Conservation (phyloP, 495 filamentous ascomycete genomes). For the Collariella sp. region DNA sequence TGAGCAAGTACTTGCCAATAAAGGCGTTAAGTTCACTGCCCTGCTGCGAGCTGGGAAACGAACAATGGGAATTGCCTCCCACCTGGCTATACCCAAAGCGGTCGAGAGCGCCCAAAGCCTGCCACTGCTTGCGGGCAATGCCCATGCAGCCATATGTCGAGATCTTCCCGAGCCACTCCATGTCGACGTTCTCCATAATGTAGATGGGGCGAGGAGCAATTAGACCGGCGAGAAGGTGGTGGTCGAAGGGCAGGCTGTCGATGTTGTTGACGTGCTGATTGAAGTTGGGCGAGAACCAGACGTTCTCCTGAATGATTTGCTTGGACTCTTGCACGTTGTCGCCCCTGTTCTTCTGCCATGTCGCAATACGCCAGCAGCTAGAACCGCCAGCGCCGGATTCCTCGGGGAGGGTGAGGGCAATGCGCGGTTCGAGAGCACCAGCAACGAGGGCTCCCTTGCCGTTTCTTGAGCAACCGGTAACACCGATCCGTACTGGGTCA, state of each 20-base stretch:
- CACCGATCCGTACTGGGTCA: conserved; percentile 40
- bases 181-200: conserved; percentile 43
- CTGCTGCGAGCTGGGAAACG: conserved; percentile 37
- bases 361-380: conserved; percentile 45
- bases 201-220: conserved; percentile 40
- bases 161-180: conserved; percentile 47
- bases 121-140: conserved; percentile 41
- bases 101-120: conserved; percentile 39
- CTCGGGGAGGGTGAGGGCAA: conserved; percentile 46
- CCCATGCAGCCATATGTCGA: conserved; percentile 48
- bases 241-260: conserved; percentile 38
- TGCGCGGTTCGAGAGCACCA: conserved; percentile 42
- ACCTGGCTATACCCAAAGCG: conserved; percentile 46
- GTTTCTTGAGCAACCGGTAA: conserved; percentile 47
- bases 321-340: conserved; percentile 43
- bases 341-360: conserved; percentile 33
- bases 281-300: conserved; percentile 42
- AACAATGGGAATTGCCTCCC: conserved; percentile 46
- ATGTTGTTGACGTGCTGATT: conserved; percentile 34
- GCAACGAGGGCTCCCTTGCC: conserved; percentile 47
- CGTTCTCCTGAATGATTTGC: conserved; percentile 44
- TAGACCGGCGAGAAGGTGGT: conserved; percentile 42
- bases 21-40: conserved; percentile 46
- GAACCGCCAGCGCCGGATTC: conserved; percentile 44
- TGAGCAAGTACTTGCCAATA: conserved; percentile 46